Base-by-base conservation (phyloP, 2,329 filamentous ascomycete species). In the Pseudopyrenochaeta lycopersici region DNA sequence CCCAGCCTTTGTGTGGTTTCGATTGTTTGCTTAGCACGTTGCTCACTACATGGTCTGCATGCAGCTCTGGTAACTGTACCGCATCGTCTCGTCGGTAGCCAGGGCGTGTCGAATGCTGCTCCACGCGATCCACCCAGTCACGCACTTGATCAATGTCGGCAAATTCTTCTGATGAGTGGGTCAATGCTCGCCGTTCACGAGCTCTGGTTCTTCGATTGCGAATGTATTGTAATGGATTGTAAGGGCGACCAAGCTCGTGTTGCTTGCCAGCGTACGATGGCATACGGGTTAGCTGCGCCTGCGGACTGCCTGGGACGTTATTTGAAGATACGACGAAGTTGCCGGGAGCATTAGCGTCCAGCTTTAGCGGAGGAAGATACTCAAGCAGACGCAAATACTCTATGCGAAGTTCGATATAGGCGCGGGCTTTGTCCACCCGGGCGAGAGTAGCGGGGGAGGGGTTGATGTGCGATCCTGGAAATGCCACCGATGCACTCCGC, bases 221-320 rank as follows among this genome's bases (percentile, higher is more conserved):
- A 49, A 98, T 90, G 64, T 92, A 92, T 74, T 98, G 95, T 20
- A 99, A 78, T 4, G 94, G 95, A 71, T 99, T 97, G 72, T 98
- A 98, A 2, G 82, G 78, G 46, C 93, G 88, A 4, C 90, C 90
- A 7, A 88, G 74, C n/a, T 52, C 68, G 36, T 74, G 67, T 56
- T 73, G 72, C 55, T 65, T 73, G 60, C 65, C 74, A 23, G 67
- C 67, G 63, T 78, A 45, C 58, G 75, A 73, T 49, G 73, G 55
- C 52, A 73, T 47, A 64, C 79, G 70, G 51, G 65, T 72, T 54
- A 77, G 62, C 42, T 77, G 67, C 57, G 78, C 75, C 52, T 74
- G 67, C 1, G 74, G 64, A 56, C 72, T 75, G 44, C 80, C 76
- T 33, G 80, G 74, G 41, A 78, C 65, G 56, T 75, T 78, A 52